Base-by-base conservation (phyloP, 108 stramenopile species). In the Cyclotella atomus region DNA sequence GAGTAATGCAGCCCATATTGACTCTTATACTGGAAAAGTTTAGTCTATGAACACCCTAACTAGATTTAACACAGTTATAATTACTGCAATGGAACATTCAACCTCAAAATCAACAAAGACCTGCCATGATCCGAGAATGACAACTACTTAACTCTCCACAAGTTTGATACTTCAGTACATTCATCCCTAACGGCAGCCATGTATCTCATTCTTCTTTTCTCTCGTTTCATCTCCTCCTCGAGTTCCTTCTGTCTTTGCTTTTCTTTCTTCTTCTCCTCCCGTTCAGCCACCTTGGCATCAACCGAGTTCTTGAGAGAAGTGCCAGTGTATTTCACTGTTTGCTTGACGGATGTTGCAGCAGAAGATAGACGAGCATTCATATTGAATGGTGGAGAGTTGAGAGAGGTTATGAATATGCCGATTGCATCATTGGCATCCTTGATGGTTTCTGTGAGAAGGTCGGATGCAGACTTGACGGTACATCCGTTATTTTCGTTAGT, bases 71-170 rank as follows among this genome's bases (percentile, higher is more conserved):
- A n/a, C n/a, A n/a, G n/a, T n/a, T n/a, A n/a, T n/a, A n/a, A n/a
- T n/a, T n/a, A n/a, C n/a, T n/a, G n/a, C n/a, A n/a, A n/a, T n/a
- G n/a, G n/a, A n/a, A n/a, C n/a, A n/a, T n/a, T n/a, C n/a, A n/a
- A n/a, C n/a, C n/a, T n/a, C n/a, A n/a, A n/a, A n/a, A n/a, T n/a
- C n/a, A n/a, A n/a, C n/a, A n/a, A n/a, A n/a, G n/a, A n/a, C n/a
- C n/a, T n/a, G n/a, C n/a, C n/a, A n/a, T n/a, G n/a, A n/a, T n/a
- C n/a, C n/a, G n/a, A n/a, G n/a, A n/a, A n/a, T n/a, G n/a, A n/a
- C n/a, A n/a, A n/a, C 52, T 52, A 52, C 52, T 52, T 52, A 52
- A 21, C 52, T 23, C 52, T 52, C 52, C 52, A 52, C 52, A 52
- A 3, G 24, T 52, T 52, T 3, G 52, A 19, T 23, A 52, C 52